Evolutionary conservation across 1,139 yeast species (phyloP), one percentile per base, ranked within the genome.

Genomic region (Pichia sp.): DNA sequence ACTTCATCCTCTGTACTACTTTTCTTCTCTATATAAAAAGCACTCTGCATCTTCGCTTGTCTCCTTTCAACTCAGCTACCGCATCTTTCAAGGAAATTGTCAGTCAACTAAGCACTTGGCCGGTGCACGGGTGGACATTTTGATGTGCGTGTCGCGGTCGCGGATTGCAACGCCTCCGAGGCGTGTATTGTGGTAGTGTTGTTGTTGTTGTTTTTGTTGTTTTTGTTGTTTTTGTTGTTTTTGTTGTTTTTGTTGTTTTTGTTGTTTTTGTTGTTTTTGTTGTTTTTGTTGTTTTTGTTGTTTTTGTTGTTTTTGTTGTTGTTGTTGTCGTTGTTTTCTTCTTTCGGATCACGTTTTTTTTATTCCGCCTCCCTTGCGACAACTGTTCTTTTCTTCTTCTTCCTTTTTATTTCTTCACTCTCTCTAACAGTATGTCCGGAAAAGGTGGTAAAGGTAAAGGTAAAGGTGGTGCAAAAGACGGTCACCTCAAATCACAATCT

Each of bases 381-480:
- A 14, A 14, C 10, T 14, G 30, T 6, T 17, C 18, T 10, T 18
- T 14, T 4, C 30, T 14, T 8, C 15, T 14, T 18, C 7, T 18
- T 26, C 9, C 18, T 26, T 26, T 26, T 14, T 6, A 14, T 15
- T 26, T 26, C 9, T 26, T 4, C 12, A 8, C 3, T 9, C 30
- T 5, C 6, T 14, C 7, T 14, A 34, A 24, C 20, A 41, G 14
- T 12, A 88, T 88, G 96, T 84, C 95, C 58, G 96, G 96, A 55
- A 89, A 89, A 77, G 96, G 96, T 59, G 96, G 96, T 60, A 88
- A 88, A 66, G 96, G 96, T 52, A 88, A 88, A 66, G 96, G 96
- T 52, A 88, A 88, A 60, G 84, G 95, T 37, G 84, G 94, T 41
- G 84, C 81, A 55, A 71, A 73, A 56, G 77, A 72, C 47, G 73